Base-by-base conservation (phyloP, 805 yeast genomes). In the Nakazawaea ambrosiae region DNA sequence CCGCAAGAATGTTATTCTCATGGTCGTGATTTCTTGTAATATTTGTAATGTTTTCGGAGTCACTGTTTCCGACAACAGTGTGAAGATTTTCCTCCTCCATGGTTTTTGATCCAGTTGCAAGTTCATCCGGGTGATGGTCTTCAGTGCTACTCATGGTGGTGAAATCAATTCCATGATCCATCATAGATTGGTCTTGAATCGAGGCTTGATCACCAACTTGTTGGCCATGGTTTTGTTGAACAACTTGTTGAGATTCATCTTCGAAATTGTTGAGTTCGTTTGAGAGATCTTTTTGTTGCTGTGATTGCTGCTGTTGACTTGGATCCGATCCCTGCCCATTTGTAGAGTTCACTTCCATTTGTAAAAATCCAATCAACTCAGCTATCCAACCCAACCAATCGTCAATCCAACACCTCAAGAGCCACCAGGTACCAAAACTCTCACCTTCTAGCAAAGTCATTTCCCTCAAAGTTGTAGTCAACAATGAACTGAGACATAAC, bases 341-440 rank as follows among this genome's bases (percentile, higher is more conserved):
- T n/a, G n/a, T n/a, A n/a, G n/a, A n/a, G n/a, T n/a, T n/a, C n/a
- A n/a, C n/a, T n/a, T n/a, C n/a, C n/a, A n/a, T n/a, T n/a, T n/a
- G n/a, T 18, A 75, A 52, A 43, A 69, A 70, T 0, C 80, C 79
- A 4, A 81, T 79, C 12, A 75, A 55, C 49, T 81, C 87, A 19
- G 80, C 78, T 40, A 71, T 59, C 77, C 86, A 79, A 2, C 68
- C 68, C 43, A 81, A 61, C 68, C 75, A 81, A 49, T 82, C 90
- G 49, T 79, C 86, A 5, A 78, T 61, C 88, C 90, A 83, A 52
- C 87, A 77, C 39, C 83, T 63, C 3, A 81, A 63, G 31, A 75
- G 67, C 86, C 87, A 81, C 90, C 90, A 83, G 2, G 77, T 73
- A 8, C 77, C 78, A 51, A 82, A 79, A 2, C 80, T 70, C 30